Evolutionary conservation across 495 filamentous ascomycete genomes (phyloP).

Genomic region (Emericellopsis terricola): DNA sequence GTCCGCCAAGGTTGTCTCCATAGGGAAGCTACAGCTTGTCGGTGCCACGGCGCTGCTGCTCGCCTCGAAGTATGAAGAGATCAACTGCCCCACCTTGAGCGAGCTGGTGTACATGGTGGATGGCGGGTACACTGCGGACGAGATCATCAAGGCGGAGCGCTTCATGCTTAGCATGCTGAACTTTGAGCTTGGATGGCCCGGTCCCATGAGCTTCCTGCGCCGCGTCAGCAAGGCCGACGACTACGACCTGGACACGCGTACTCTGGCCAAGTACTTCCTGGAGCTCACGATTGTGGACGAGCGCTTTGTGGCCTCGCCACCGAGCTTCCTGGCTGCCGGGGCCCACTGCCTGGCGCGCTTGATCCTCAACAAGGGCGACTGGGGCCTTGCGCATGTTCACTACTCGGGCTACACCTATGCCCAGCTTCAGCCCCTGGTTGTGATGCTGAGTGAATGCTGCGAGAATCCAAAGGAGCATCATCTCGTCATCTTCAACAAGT

Average conservation of each 20-base stretch:
- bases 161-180: constrained; percentile 95
- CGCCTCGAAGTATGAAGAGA: constrained; percentile 96
- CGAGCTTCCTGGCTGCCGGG: constrained; percentile 80
- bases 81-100: constrained; percentile 82
- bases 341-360: constrained; percentile 85
- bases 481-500: constrained; percentile 77
- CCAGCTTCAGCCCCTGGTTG: constrained; percentile 62
- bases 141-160: constrained; percentile 91
- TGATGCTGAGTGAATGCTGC: constrained; percentile 71
- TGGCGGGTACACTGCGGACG: constrained; percentile 67
- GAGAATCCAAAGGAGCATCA: constrained; percentile 68
- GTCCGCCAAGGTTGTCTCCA: constrained; percentile 81
- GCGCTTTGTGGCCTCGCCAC: constrained; percentile 77
- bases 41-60: constrained; percentile 92
- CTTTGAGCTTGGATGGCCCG: constrained; percentile 91
- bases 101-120: constrained; percentile 99
- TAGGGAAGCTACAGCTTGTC: constrained; percentile 88
- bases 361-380: constrained; percentile 75
- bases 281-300: constrained; percentile 97
- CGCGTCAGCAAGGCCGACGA: constrained; percentile 97
- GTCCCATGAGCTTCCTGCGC: constrained; percentile 93
- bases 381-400: constrained; percentile 57
- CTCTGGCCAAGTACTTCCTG: constrained; percentile 93
- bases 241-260: constrained; percentile 89
- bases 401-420: constrained; percentile 83